phyloP scores from a whole-genome alignment of 2,329 filamentous ascomycete species.

The Epichloe amarillans region DNA sequence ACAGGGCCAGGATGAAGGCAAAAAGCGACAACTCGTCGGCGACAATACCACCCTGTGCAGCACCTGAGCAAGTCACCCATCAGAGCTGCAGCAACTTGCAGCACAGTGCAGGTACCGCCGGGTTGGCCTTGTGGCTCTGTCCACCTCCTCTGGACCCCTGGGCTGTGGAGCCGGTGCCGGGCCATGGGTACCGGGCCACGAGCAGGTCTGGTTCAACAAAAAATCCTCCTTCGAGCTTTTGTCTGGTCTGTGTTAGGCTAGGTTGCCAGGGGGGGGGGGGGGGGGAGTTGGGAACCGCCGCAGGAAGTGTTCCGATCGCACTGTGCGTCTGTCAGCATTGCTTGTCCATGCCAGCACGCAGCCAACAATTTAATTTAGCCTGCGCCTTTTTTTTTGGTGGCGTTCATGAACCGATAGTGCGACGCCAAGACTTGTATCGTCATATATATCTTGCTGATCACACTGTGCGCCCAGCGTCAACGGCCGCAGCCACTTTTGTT shows the following conservation, averaged over 20 bases:
- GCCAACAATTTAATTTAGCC: neutral
- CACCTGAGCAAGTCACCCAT: neutral
- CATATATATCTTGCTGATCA: neutral
- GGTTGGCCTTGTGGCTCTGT: neutral
- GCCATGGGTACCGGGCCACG: neutral
- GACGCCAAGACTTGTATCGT: conserved; percentile 4
- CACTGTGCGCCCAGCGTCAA: neutral
- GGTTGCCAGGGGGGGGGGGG: no score
- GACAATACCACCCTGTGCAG: no score
- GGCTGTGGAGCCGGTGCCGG: neutral
- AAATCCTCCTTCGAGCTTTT: no score
- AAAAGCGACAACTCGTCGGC: neutral
- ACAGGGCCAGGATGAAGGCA: neutral
- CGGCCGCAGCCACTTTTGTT: neutral
- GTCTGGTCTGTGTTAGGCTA: no score
- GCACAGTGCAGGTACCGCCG: neutral
- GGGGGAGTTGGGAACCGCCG: no score
- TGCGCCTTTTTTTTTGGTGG: neutral
- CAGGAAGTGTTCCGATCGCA: neutral
- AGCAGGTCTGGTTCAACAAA: neutral
- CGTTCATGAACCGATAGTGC: conserved; percentile 3
- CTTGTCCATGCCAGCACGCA: neutral
- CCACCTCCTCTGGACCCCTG: neutral
- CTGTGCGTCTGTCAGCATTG: neutral
- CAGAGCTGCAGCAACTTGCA: neutral